Conservation (phyloP, 306 rosid genomes). For the Citrullus mucosospermus region DNA sequence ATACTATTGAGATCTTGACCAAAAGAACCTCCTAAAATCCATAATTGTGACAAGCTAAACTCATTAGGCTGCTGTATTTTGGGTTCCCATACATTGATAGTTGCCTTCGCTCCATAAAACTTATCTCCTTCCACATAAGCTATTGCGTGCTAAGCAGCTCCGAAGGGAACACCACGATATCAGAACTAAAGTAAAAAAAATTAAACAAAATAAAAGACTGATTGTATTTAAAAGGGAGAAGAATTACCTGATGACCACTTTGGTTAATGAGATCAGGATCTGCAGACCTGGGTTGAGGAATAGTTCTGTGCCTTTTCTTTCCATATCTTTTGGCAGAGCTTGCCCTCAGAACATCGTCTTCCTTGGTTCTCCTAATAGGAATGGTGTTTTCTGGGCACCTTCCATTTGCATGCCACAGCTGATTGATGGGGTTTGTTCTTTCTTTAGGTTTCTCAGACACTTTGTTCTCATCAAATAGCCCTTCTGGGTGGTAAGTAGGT, state of each 20-base stretch:
- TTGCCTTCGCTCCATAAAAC: conserved; percentile 91
- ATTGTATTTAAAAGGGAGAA: background rate
- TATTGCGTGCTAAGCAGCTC: conserved; percentile 71
- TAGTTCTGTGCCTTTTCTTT: conserved; percentile 59
- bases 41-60: conserved; percentile 94
- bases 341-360: conserved; percentile 85
- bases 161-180: background rate
- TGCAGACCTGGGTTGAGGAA: conserved; percentile 61
- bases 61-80: conserved; percentile 86
- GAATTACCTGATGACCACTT: conserved; percentile 91
- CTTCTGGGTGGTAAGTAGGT: conserved; percentile 83
- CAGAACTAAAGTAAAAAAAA: background rate
- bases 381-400: conserved; percentile 80
- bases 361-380: conserved; percentile 78
- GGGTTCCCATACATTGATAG: conserved; percentile 97
- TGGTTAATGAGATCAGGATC: conserved; percentile 82
- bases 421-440: conserved; percentile 34
- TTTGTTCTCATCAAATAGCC: conserved; percentile 65
- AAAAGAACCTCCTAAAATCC: conserved; percentile 93
- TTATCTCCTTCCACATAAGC: conserved; percentile 94
- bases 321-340: conserved; percentile 81
- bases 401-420: conserved; percentile 79
- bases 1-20: conserved; percentile 98
- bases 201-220: background rate
- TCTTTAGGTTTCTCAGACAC: conserved; percentile 34